Evolutionary conservation across 306 rosid species (phyloP).

Genomic region (Alnus rubra): DNA sequence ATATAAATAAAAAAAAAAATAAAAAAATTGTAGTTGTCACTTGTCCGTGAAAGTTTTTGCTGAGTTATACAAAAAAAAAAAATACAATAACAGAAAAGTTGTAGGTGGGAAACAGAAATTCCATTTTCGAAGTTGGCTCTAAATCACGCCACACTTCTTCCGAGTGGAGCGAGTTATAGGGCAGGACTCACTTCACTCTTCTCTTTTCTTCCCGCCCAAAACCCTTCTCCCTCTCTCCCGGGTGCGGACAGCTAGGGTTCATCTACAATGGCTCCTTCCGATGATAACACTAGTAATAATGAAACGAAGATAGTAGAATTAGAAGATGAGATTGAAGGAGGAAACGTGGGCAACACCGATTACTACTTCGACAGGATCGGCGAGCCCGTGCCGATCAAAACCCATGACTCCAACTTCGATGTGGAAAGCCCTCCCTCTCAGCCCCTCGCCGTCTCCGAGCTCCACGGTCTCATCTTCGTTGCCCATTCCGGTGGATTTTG

Average conservation of each 20-base stretch:
- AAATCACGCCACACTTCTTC: background rate
- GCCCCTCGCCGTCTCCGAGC: constrained; percentile 78
- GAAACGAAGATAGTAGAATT: constrained; percentile 25
- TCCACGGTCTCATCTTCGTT: constrained; percentile 57
- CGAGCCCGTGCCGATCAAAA: constrained; percentile 57
- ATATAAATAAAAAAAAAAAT: no score
- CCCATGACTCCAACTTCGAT: constrained; percentile 44
- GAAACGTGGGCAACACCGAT: constrained; percentile 33
- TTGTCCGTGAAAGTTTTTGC: no score
- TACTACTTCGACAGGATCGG: constrained; percentile 71
- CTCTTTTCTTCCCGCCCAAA: constrained; percentile 22
- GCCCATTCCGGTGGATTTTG: constrained; percentile 84
- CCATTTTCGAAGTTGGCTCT: background rate
- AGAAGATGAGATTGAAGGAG: constrained; percentile 57
- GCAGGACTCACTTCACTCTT: background rate
- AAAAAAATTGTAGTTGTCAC: no score
- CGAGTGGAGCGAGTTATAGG: background rate
- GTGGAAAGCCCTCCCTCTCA: constrained; percentile 50
- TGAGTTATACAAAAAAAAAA: no score
- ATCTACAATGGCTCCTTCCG: constrained; percentile 8
- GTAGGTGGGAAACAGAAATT: background rate
- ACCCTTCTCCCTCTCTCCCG: background rate
- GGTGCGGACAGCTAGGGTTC: constrained; percentile 9
- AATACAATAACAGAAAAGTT: no score
- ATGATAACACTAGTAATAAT: background rate